Conservation (phyloP, 805 yeast species). For the Suhomyces kilbournensis region DNA sequence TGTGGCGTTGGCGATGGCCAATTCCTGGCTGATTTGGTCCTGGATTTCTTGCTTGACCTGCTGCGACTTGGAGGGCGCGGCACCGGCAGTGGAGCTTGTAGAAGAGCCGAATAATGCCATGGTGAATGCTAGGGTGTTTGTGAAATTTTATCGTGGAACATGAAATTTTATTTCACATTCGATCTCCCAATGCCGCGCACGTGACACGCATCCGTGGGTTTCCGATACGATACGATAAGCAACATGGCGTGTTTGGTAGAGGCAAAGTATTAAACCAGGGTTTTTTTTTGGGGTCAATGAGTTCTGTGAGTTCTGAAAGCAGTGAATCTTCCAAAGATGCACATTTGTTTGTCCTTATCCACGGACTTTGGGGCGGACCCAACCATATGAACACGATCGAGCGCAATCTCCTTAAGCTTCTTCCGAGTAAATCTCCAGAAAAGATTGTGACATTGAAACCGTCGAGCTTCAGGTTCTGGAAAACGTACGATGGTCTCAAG, state of each 20-base stretch:
- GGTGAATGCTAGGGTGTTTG: background rate
- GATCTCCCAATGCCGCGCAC: background rate
- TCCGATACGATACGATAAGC: slow-evolving; percentile 1
- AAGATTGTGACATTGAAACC: slow-evolving; percentile 36
- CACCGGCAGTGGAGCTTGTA: slow-evolving; percentile 1
- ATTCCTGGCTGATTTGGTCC: slow-evolving; percentile 70
- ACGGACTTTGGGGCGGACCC: slow-evolving; percentile 46
- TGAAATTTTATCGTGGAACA: background rate
- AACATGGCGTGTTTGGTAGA: background rate
- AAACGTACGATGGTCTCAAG: slow-evolving; percentile 41
- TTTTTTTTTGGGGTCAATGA: background rate
- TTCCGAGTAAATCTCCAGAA: slow-evolving; percentile 20
- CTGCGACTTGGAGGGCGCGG: slow-evolving; percentile 23
- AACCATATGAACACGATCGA: slow-evolving; percentile 40
- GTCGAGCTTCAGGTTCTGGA: slow-evolving; percentile 41
- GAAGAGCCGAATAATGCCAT: slow-evolving; percentile 17
- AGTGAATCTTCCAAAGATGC: slow-evolving; percentile 12
- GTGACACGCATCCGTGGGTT: background rate
- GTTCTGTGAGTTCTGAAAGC: background rate
- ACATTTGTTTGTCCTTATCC: slow-evolving; percentile 40
- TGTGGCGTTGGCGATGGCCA: slow-evolving; percentile 89
- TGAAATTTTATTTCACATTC: background rate
- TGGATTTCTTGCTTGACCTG: slow-evolving; percentile 62
- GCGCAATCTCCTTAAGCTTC: slow-evolving; percentile 24
- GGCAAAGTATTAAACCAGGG: background rate